phyloP scores from a whole-genome alignment of 352 stramenopile species.

The Globisporangium viniferum region DNA sequence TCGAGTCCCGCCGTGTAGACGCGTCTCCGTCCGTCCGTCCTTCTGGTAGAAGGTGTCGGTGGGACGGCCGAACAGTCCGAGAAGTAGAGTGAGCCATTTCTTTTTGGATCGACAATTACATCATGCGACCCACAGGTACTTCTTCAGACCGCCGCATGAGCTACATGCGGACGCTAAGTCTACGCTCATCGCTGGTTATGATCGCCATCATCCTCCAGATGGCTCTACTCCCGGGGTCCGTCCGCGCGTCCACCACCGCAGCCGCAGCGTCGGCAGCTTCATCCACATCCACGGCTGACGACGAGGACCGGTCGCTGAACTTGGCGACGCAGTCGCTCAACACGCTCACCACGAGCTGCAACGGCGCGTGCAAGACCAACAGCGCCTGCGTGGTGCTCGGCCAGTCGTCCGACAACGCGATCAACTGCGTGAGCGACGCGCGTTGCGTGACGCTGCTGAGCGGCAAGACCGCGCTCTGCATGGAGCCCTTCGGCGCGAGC shows the following conservation, averaged over 20 bases:
- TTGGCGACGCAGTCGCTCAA: conserved; percentile 36
- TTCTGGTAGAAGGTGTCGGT: background rate
- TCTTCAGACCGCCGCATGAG: background rate
- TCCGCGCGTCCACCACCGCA: background rate
- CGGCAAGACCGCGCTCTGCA: conserved; percentile 60
- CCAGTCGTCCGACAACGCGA: conserved; percentile 46
- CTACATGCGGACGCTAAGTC: background rate
- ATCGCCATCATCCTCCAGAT: background rate
- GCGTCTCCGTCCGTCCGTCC: background rate
- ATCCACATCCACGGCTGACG: background rate
- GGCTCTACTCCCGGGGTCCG: background rate
- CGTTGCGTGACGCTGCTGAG: conserved; percentile 66
- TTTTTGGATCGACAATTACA: background rate
- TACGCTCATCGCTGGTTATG: background rate
- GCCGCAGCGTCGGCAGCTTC: conserved; percentile 1
- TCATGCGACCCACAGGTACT: background rate
- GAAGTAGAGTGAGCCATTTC: background rate
- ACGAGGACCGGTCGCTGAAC: conserved; percentile 12
- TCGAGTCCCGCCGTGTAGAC: too few relatives aligned
- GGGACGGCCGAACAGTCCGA: background rate
- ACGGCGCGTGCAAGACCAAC: conserved; percentile 57
- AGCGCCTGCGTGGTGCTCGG: conserved; percentile 66
- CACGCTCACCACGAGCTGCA: conserved; percentile 76
- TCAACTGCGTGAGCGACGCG: conserved; percentile 77
- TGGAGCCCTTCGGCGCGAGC: conserved; percentile 46